Base-by-base conservation (phyloP, 371 early-diverging fungal genomes). In the Sanchytrium tribonematis region DNA sequence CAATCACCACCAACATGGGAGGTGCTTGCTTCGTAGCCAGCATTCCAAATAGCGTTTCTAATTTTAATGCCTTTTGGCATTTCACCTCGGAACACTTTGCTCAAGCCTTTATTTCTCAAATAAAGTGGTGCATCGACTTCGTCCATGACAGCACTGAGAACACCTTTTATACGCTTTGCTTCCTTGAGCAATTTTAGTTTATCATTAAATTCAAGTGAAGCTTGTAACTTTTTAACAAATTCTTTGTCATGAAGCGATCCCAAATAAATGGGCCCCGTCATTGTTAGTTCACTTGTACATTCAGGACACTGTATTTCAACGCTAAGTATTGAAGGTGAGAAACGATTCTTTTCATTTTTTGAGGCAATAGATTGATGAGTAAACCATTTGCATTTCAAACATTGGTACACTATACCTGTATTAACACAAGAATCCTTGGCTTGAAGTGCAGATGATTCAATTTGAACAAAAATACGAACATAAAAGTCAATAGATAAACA, bases 401-500 rank as follows among this genome's bases (percentile, higher is more conserved):
- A 97, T 71, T 83, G 83, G 75, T 88, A 90, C 12, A 91, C 86
- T 67, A 88, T 70, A 1, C 84, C 84, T 1, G 86, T 85, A 76
- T 88, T 86, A 74, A 85, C 86, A 74, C 27, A 68, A 29, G 1
- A 22, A 28, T 82, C 77, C 73, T 91, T 93, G 30, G 86, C 85
- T 72, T 83, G 75, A 28, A 77, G 74, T 0, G 96, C 83, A n/a
- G 85, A 87, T 29, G 84, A 82, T 70, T 81, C 78, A 0, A 99
- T 93, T n/a, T 88, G 84, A 17, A 98, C 91, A 83, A 99, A 98
- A 12, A 99, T 85, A 67, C 99, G 84, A 30, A 98, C 82, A 78
- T 99, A 99, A 75, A 95, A 99, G 80, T 99, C 99, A 67, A 99
- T 94, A 74, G 92, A 91, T 70, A 92, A 85, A 65, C 90, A 89